Base-by-base conservation (phyloP, 2,329 filamentous ascomycete species). In the Capronia americana region DNA sequence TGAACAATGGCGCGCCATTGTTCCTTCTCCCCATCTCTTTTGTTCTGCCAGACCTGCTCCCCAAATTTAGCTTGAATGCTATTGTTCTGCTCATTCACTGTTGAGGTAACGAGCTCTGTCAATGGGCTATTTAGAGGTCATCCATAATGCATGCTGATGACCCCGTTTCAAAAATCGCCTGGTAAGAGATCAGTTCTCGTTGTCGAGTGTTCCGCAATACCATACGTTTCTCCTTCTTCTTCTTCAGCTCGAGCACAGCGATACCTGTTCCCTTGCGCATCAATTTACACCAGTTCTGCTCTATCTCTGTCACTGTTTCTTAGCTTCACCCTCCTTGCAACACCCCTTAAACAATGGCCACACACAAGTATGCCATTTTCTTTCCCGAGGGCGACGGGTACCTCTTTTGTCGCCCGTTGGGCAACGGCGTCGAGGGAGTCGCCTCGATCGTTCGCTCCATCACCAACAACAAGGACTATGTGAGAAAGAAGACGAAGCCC, bases 401-500 rank as follows among this genome's bases (percentile, higher is more conserved):
- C 44, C 50, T 67, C 5, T 59, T 46, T 24, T 46, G 28, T 26
- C 20, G 32, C 2, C 4, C n/a, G 1, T 41, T 69, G 6, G 59
- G 65, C 3, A 10, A 26, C 34, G 68, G 65, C 20, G 3, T 20
- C 17, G 51, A 63, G 10, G 62, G 61, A 5, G 28, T 20, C 10
- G 50, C 63, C 7, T 50, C 38, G 11, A 41, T 68, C 32, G 68
- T 68, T 1, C 60, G 46, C 5, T 68, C 65, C n/a, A 20, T 70
- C 30, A 50, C 44, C 11, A 56, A 68, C 58, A 55, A 58, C 46
- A 30, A 57, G 30, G n/a, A 57, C n/a, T 70, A 65, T 56, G 68
- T 70, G 5, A 57, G 68, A 38, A 70, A 70, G 61, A 68, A 68
- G 48, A 64, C 57, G 5, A 57, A 34, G 28, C 44, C 62, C 5